Conservation (phyloP, 208 protist species). For the Leishmania tropica region DNA sequence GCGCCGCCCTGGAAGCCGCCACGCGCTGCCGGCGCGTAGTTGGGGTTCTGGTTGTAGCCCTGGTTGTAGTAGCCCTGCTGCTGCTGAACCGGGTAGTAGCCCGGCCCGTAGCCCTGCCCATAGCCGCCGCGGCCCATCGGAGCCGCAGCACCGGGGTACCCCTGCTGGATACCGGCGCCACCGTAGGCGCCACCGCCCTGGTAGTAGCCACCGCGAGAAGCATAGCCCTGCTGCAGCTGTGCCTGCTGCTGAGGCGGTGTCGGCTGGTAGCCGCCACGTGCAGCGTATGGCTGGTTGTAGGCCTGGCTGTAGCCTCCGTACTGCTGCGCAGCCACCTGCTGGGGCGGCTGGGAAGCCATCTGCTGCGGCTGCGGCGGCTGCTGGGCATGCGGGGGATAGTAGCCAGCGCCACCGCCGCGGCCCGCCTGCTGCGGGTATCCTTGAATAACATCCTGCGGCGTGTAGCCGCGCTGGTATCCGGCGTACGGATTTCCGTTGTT, state of each 20-base stretch:
- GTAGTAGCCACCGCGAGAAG: conserved; percentile 32
- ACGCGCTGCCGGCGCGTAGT: conserved; percentile 9
- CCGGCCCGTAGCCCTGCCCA: conserved; percentile 9
- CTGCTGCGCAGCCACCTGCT: conserved; percentile 6
- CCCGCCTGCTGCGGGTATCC: conserved; percentile 30
- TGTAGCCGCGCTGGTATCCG: conserved; percentile 28
- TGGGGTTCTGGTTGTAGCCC: conserved; percentile 10
- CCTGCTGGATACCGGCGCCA: conserved; percentile 6
- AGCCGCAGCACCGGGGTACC: conserved; percentile 4
- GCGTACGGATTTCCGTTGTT: conserved; percentile 31
- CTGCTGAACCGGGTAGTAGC: conserved; percentile 21
- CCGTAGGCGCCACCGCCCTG: conserved; percentile 1
- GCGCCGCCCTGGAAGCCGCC: conserved; percentile 31
- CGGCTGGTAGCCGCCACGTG: conserved; percentile 6
- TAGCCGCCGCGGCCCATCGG: conserved; percentile 1
- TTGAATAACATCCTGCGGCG: conserved; percentile 18
- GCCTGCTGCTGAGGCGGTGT: conserved; percentile 2
- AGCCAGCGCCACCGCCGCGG: conserved; percentile 21
- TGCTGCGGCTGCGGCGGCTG: conserved; percentile 5
- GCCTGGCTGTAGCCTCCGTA: conserved; percentile 26
- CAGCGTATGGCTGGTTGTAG: conserved; percentile 3
- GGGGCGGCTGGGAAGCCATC: not conserved
- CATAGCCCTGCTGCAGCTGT: conserved; percentile 22
- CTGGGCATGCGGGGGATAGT: conserved; percentile 20
- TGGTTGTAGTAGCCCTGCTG: conserved; percentile 16